Evolutionary conservation across 768 basidiomycete genomes (phyloP), one percentile per base, ranked within the genome.

Genomic region (Pleurotus tuber-regium): DNA sequence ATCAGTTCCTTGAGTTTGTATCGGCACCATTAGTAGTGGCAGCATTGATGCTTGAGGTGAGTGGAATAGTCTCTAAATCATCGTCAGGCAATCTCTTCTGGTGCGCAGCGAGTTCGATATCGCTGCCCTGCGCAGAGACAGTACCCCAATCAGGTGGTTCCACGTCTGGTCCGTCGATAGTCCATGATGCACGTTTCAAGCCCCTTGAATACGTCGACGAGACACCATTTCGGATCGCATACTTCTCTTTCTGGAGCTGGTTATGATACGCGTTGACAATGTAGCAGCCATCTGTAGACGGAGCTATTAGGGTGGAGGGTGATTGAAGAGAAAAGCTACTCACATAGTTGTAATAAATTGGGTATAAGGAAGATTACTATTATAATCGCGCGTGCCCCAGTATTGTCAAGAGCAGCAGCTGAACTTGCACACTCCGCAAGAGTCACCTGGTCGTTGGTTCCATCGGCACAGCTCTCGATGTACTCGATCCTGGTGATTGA

Each of bases 231-330:
- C 35, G n/a, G 35, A 23, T 35, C 4, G 35, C 11, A 23, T 16
- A 35, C 23, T 35, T 35, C 11, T 28, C 19, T 10, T n/a, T 18
- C 6, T 30, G 46, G 31, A 48, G 16, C n/a, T 48, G 28, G 16
- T 31, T 31, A 21, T 48, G 30, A 18, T 33, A 48, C 6, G 46
- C 46, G 10, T 26, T 28, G 30, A 48, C 46, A 48, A 48, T 48
- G 31, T 48, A 48, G 18, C 16, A 31, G 2, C 46, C 46, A 48
- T 48, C 46, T 48, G n/a, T 9, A 33, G 16, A 23, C 10, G 16
- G 31, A 3, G 11, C 21, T 4, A 14, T 48, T 3, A 48, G 46
- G 23, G 18, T 7, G 7, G 7, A 25, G 8, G n/a, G n/a, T n/a
- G n/a, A n/a, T n/a, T n/a, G n/a, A n/a, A n/a, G n/a, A n/a, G n/a